These are phyloP conservation scores for Lipomyces yamanashiensis DNA, from an alignment of 805 yeast genomes.

Conservation along the genomic window DNA sequence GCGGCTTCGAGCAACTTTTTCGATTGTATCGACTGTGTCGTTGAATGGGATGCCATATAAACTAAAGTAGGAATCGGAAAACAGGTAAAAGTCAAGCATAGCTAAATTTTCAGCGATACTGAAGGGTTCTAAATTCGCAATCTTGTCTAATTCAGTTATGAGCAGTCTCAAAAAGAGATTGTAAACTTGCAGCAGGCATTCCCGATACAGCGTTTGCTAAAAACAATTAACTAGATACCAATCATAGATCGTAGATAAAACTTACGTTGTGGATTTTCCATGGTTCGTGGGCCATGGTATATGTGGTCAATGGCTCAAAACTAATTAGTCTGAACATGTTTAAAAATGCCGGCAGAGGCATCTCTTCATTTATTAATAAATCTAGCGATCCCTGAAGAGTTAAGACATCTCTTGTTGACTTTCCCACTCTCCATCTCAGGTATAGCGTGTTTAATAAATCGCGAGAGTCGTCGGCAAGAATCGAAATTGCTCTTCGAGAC, in stretches of 20 bases:
- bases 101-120: slow-evolving; percentile 11
- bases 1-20: background rate
- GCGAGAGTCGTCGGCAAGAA: slow-evolving; percentile 4
- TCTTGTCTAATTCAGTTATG: slow-evolving; percentile 7
- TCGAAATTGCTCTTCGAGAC: slow-evolving; percentile 7
- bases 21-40: slow-evolving; percentile 8
- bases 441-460: slow-evolving; percentile 13
- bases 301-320: slow-evolving; percentile 8
- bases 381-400: slow-evolving; percentile 6
- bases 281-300: slow-evolving; percentile 13
- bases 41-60: slow-evolving; percentile 9
- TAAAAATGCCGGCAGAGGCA: slow-evolving; percentile 7
- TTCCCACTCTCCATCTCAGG: slow-evolving; percentile 13
- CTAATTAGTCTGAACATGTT: slow-evolving; percentile 15
- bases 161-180: background rate
- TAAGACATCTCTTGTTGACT: slow-evolving; percentile 9
- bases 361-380: background rate
- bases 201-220: slow-evolving; percentile 5
- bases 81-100: slow-evolving; percentile 11
- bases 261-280: slow-evolving; percentile 6
- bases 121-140: background rate
- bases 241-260: background rate
- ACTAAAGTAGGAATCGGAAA: slow-evolving; percentile 2
- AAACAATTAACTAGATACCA: background rate
- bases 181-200: slow-evolving; percentile 4